Conservation (phyloP, 805 yeast genomes). For the Brettanomyces sp. region DNA sequence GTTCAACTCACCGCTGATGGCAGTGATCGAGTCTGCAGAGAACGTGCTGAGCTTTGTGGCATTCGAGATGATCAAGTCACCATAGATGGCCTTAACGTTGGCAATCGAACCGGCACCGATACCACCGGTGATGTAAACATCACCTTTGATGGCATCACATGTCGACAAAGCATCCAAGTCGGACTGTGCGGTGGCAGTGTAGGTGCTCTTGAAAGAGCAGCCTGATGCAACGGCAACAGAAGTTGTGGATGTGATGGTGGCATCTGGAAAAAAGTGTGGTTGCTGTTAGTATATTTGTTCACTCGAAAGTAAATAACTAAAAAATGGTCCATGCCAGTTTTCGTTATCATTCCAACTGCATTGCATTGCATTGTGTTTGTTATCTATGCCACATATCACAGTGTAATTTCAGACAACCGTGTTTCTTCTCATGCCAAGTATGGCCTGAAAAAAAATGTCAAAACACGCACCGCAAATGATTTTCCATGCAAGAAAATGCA, state of each 20-base stretch:
- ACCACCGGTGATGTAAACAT: slow-evolving; percentile 55
- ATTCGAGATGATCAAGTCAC: slow-evolving; percentile 59
- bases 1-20: slow-evolving; percentile 62
- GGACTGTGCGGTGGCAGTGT: slow-evolving; percentile 70
- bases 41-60: slow-evolving; percentile 55
- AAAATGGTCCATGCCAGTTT: background rate
- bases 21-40: slow-evolving; percentile 70
- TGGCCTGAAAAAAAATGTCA: too few relatives aligned
- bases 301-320: background rate
- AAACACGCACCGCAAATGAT: too few relatives aligned
- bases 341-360: too few relatives aligned
- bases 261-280: slow-evolving; percentile 23
- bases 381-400: too few relatives aligned
- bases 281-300: background rate
- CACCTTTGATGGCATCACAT: slow-evolving; percentile 78
- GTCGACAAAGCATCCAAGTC: slow-evolving; percentile 66
- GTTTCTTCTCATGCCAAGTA: too few relatives aligned
- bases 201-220: slow-evolving; percentile 52
- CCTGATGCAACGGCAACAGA: slow-evolving; percentile 41
- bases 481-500: too few relatives aligned
- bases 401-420: too few relatives aligned
- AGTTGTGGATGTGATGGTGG: slow-evolving; percentile 46
- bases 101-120: slow-evolving; percentile 58
- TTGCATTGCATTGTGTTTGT: too few relatives aligned
- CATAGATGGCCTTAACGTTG: slow-evolving; percentile 69